Base-by-base conservation (phyloP, 768 basidiomycete genomes). In the Tephrocybe sp. region DNA sequence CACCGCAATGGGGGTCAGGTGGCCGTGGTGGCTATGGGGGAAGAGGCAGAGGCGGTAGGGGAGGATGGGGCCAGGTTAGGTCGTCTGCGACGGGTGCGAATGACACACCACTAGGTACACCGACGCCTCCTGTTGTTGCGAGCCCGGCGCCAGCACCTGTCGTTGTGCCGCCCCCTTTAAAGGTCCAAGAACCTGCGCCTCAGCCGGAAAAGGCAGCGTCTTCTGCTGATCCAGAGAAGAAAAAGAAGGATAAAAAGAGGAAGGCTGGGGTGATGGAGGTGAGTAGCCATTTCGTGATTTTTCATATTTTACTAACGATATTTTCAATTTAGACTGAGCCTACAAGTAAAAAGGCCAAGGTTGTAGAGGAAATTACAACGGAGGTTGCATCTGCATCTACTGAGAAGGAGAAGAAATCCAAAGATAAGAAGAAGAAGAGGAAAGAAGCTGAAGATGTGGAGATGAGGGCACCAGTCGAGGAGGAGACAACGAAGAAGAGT, bases 51-150 rank as follows among this genome's bases (percentile, higher is more conserved):
- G 54, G 64, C 53, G 67, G 70, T 37, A 66, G 72, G n/a, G 68
- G 71, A n/a, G 56, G 66, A 13, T 68, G 70, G 59, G 60, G 69
- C 28, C 55, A 65, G 42, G 55, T 52, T 13, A 56, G 66, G 28
- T 46, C 59, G 51, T 51, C 51, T 24, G 69, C 64, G 2, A 84
- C 84, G 37, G 89, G 89, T 53, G 80, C 86, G 59, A 92, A 92
- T 58, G 77, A 66, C 60, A 86, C 79, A 26, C 89, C 87, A 32
- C 69, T 92, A 47, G 89, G 89, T 47, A 76, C 82, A 13, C 81
- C 85, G 7, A 75, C 60, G 19, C 69, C 69, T 40, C 71, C 74
- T 27, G 69, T 66, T 37, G 64, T 62, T 13, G 32, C 60, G 21
- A 49, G 57, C 28, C 52, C 66, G 5, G 38, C 53, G 5, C 45